These are phyloP conservation scores for Ammopiptanthus mongolicus DNA, from an alignment of 306 rosid genomes.

Conservation along the genomic window DNA sequence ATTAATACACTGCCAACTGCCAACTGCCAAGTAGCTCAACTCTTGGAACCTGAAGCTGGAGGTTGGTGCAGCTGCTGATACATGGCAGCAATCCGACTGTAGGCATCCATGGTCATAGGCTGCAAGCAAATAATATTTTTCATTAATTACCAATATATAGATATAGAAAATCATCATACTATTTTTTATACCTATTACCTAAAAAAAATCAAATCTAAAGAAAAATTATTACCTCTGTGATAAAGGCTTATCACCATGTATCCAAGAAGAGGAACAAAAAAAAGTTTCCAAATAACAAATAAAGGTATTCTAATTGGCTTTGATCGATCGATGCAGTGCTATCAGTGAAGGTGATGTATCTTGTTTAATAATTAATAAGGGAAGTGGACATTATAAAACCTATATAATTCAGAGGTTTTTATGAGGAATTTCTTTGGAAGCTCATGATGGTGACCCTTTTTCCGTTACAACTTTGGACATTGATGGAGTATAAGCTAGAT, in stretches of 20 bases:
- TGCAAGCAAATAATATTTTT: slow-evolving; percentile 26
- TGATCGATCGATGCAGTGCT: neutral
- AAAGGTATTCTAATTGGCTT: neutral
- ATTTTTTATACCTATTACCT: neutral
- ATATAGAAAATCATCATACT: neutral
- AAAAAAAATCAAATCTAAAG: neutral
- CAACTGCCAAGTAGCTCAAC: slow-evolving; percentile 21
- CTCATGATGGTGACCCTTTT: neutral
- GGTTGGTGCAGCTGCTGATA: slow-evolving; percentile 76
- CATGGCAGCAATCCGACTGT: slow-evolving; percentile 66
- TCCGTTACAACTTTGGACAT: neutral
- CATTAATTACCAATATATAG: neutral
- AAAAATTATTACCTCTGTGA: neutral
- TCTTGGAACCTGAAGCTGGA: slow-evolving; percentile 53
- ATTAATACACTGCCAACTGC: neutral
- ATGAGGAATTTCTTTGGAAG: neutral
- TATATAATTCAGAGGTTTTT: too few species aligned
- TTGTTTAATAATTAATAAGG: neutral
- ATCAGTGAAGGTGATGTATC: neutral
- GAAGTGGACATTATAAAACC: neutral
- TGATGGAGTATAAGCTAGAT: neutral
- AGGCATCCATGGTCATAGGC: slow-evolving; percentile 79
- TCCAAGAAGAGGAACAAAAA: neutral
- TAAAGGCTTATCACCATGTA: neutral
- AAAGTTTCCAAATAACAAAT: neutral